A percentile compares a stretch with the other conserved stretches of the same genome.
Evolutionary conservation across 352 stramenopile genomes (phyloP).

Genomic region (Globisporangium cylindrosporum): DNA sequence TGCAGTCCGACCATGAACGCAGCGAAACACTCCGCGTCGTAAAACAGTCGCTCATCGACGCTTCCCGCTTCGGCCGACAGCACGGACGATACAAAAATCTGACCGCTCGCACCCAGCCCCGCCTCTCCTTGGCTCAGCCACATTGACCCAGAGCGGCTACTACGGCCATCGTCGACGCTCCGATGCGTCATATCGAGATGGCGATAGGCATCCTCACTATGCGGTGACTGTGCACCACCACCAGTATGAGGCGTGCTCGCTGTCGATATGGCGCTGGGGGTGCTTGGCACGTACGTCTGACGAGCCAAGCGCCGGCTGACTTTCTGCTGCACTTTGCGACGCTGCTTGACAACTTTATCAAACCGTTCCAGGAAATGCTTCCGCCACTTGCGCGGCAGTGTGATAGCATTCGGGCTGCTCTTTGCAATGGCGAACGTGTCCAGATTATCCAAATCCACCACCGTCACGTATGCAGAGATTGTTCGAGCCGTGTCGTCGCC

Average conservation of each 20-base stretch:
- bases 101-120: conserved; percentile 22
- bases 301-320: conserved; percentile 28
- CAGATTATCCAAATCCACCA: conserved; percentile 65
- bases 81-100: conserved; percentile 27
- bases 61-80: conserved; percentile 6
- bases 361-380: conserved; percentile 74
- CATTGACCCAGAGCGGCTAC: conserved; percentile 29
- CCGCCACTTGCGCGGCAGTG: conserved; percentile 69
- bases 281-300: conserved; percentile 25
- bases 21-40: conserved; percentile 54
- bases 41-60: conserved; percentile 54
- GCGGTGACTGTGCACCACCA: conserved; percentile 25
- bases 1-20: conserved; percentile 54
- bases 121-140: conserved; percentile 16
- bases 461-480: conserved; percentile 56
- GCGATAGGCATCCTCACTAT: conserved; percentile 21
- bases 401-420: conserved; percentile 49
- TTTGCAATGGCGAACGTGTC: conserved; percentile 52
- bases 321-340: conserved; percentile 60
- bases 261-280: conserved; percentile 29
- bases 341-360: conserved; percentile 62
- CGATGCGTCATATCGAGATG: conserved; percentile 28
- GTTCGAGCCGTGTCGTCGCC: conserved; percentile 47
- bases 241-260: conserved; percentile 23
- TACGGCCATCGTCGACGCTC: conserved; percentile 40